Conservation (phyloP, 352 stramenopile genomes). For the Globisporangium paroecandrum region DNA sequence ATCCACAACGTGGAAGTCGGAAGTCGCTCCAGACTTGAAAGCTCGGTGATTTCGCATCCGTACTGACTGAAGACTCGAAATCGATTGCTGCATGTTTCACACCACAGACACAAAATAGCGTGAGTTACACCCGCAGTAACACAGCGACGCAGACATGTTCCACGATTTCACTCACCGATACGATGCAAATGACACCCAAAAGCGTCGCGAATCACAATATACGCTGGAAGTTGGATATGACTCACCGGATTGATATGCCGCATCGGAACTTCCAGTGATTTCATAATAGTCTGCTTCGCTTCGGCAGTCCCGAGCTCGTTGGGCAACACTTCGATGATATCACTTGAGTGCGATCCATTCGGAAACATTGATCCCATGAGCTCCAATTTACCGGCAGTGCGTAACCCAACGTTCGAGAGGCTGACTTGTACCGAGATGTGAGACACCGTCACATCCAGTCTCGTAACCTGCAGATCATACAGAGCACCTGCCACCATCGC, state of each 20-base stretch:
- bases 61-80: neutral
- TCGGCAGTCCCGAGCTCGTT: slow-evolving; percentile 19
- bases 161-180: slow-evolving; percentile 36
- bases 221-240: slow-evolving; percentile 26
- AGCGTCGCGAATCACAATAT: slow-evolving; percentile 43
- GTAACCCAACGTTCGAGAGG: slow-evolving; percentile 41
- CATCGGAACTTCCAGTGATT: slow-evolving; percentile 11
- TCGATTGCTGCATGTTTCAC: slow-evolving; percentile 17
- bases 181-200: slow-evolving; percentile 59
- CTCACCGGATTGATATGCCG: neutral
- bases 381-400: slow-evolving; percentile 21
- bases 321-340: slow-evolving; percentile 20
- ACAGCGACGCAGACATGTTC: neutral
- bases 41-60: neutral
- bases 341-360: slow-evolving; percentile 34
- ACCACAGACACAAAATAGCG: slow-evolving; percentile 7
- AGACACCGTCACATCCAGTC: slow-evolving; percentile 7
- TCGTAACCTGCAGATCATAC: slow-evolving; percentile 49
- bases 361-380: slow-evolving; percentile 33
- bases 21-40: slow-evolving; percentile 43
- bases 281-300: slow-evolving; percentile 5
- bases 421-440: slow-evolving; percentile 29
- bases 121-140: slow-evolving; percentile 7
- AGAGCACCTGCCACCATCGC: slow-evolving; percentile 47
- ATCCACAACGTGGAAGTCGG: slow-evolving; percentile 46